Conservation (phyloP, 2,329 filamentous ascomycete species). For the Aspergillus sclerotialis region DNA sequence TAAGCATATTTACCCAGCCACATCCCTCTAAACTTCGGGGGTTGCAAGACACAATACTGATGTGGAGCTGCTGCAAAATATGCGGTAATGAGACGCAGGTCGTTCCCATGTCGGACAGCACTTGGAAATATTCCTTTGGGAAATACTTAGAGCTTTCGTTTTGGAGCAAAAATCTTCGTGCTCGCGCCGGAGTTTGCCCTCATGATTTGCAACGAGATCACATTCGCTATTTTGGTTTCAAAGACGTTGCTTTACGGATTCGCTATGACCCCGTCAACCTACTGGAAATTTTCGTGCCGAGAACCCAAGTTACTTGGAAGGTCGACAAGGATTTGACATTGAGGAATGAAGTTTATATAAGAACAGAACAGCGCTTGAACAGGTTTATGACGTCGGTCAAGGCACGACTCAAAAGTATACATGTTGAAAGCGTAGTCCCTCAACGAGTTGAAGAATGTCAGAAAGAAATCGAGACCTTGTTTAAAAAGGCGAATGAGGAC, state of each 20-base stretch:
- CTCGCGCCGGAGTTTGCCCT: constrained; percentile 69
- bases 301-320: constrained; percentile 91
- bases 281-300: constrained; percentile 87
- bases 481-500: constrained; percentile 76
- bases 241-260: constrained; percentile 76
- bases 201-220: constrained; percentile 93
- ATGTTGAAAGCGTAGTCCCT: constrained; percentile 80
- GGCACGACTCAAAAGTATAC: constrained; percentile 76
- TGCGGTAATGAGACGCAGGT: constrained; percentile 87
- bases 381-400: constrained; percentile 86
- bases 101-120: constrained; percentile 84
- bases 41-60: constrained; percentile 70
- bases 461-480: constrained; percentile 70
- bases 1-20: constrained; percentile 83
- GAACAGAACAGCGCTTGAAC: constrained; percentile 72
- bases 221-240: constrained; percentile 83
- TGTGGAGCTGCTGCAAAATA: constrained; percentile 96
- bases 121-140: constrained; percentile 97
- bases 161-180: constrained; percentile 77
- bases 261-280: constrained; percentile 91
- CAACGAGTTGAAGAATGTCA: constrained; percentile 80
- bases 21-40: constrained; percentile 60
- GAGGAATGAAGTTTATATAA: constrained; percentile 84
- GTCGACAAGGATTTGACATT: constrained; percentile 87
- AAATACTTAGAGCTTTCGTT: constrained; percentile 98